phyloP scores from a whole-genome alignment of 108 stramenopile genomes.

The Bacterosira constricta region DNA sequence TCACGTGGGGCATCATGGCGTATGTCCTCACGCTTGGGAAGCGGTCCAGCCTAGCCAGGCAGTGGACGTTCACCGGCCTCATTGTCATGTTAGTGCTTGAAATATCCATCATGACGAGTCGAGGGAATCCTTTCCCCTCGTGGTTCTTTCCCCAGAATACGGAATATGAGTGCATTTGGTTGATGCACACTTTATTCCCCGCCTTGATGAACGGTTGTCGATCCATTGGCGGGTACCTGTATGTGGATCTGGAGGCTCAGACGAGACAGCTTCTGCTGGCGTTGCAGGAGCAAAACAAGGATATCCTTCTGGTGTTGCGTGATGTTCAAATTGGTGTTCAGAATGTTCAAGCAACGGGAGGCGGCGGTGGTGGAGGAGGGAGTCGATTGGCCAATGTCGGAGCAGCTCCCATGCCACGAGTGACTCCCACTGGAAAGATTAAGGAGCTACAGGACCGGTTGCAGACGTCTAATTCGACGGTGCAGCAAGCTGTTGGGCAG shows the following conservation, averaged over 20 bases:
- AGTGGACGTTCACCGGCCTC: conserved; percentile 93
- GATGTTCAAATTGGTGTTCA: conserved; percentile 93
- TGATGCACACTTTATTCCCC: conserved; percentile 94
- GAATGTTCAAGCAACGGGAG: conserved; percentile 69
- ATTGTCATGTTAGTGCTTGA: conserved; percentile 94
- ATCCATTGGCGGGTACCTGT: conserved; percentile 89
- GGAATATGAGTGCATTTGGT: conserved; percentile 88
- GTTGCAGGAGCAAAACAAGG: conserved; percentile 94
- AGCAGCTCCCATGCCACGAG: conserved; percentile 47
- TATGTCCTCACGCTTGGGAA: conserved; percentile 95
- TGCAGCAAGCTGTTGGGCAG: conserved; percentile 79
- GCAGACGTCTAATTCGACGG: conserved; percentile 74
- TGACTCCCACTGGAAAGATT: conserved; percentile 89
- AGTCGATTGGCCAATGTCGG: conserved; percentile 48
- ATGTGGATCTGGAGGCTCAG: conserved; percentile 94
- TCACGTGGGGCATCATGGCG: conserved; percentile 94
- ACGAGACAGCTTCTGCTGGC: conserved; percentile 85
- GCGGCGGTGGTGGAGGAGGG: conserved; percentile 46
- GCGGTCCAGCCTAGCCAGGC: conserved; percentile 78
- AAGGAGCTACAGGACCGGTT: conserved; percentile 85
- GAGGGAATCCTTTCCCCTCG: conserved; percentile 84
- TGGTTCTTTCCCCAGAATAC: conserved; percentile 91
- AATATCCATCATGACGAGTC: conserved; percentile 88
- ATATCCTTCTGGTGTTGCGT: conserved; percentile 90
- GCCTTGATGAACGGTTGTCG: conserved; percentile 99